Evolutionary conservation across 1,284 basidiomycete genomes (phyloP).

Genomic region (Wallemia ichthyophaga): DNA sequence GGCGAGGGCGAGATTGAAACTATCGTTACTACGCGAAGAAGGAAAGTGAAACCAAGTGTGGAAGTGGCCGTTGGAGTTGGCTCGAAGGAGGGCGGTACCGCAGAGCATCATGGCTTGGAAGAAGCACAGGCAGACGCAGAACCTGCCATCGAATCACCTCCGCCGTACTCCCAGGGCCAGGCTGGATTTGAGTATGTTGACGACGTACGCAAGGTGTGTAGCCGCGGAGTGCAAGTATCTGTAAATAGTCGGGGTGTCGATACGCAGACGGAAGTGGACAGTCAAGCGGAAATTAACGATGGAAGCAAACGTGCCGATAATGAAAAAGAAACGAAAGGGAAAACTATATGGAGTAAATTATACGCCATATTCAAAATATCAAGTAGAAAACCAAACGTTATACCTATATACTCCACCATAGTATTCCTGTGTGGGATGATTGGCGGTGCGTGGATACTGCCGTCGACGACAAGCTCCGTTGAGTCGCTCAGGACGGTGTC

Average conservation of each 20-base stretch:
- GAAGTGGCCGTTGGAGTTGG: no score
- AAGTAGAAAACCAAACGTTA: background rate
- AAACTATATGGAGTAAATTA: background rate
- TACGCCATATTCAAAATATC: background rate
- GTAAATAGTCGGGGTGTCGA: background rate
- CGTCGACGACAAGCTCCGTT: background rate
- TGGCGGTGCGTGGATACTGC: background rate
- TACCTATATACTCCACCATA: background rate
- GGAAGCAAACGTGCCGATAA: background rate
- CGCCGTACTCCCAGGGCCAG: background rate
- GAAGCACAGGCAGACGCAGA: no score
- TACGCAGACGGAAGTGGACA: background rate
- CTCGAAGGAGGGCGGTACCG: no score
- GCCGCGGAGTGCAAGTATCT: background rate
- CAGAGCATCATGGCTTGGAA: no score
- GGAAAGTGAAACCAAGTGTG: background rate
- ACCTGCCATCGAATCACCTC: background rate
- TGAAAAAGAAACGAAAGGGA: background rate
- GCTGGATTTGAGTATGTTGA: background rate
- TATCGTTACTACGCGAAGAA: background rate
- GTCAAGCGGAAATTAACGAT: background rate
- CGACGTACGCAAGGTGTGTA: background rate
- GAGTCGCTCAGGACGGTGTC: background rate
- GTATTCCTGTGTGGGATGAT: background rate
- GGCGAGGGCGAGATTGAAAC: background rate